phyloP scores from a whole-genome alignment of 306 rosid species.

The Trichosanthes truncata region DNA sequence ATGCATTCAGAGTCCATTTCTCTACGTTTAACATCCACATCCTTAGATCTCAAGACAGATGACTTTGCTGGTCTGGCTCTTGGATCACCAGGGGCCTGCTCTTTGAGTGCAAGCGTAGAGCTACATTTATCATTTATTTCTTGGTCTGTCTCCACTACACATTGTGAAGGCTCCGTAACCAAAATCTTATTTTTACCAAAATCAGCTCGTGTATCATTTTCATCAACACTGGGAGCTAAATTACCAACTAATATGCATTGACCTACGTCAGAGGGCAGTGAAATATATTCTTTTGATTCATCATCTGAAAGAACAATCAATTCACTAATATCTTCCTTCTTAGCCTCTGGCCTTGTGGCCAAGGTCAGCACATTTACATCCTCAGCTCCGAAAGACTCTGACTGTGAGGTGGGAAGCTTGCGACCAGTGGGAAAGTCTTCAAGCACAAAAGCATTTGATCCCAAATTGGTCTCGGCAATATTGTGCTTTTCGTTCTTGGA shows the following conservation, averaged over 20 bases:
- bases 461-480: slow-evolving; percentile 23
- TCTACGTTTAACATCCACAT: slow-evolving; percentile 25
- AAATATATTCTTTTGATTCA: slow-evolving; percentile 38
- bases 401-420: slow-evolving; percentile 25
- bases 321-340: slow-evolving; percentile 21
- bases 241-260: slow-evolving; percentile 24
- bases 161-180: slow-evolving; percentile 26
- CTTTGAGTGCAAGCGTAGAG: slow-evolving; percentile 28
- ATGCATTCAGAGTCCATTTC: slow-evolving; percentile 26
- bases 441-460: slow-evolving; percentile 24
- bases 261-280: slow-evolving; percentile 20
- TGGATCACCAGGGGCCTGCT: slow-evolving; percentile 23
- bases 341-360: slow-evolving; percentile 19
- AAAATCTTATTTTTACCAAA: slow-evolving; percentile 25
- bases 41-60: slow-evolving; percentile 28
- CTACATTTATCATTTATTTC: slow-evolving; percentile 27
- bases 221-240: slow-evolving; percentile 22
- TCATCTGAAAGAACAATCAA: slow-evolving; percentile 75
- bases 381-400: slow-evolving; percentile 28
- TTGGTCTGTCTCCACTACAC: slow-evolving; percentile 20
- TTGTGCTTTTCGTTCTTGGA: slow-evolving; percentile 39
- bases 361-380: slow-evolving; percentile 25
- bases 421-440: slow-evolving; percentile 22
- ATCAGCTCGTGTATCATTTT: slow-evolving; percentile 25
- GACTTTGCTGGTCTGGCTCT: slow-evolving; percentile 20